phyloP scores from a whole-genome alignment of 2,329 filamentous ascomycete genomes.

The Verticillium nubilum region DNA sequence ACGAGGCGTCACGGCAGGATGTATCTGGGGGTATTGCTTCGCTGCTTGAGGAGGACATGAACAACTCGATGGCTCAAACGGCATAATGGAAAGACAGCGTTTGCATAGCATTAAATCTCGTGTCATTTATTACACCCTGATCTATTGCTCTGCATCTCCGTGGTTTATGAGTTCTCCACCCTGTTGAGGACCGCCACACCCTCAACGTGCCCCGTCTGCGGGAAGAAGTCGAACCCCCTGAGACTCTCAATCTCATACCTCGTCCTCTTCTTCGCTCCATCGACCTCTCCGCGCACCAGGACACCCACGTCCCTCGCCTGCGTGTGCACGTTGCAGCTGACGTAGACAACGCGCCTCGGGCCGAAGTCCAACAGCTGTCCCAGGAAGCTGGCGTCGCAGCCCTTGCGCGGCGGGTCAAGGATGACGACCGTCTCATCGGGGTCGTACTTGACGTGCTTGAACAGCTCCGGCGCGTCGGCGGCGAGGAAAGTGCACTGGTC shows the following conservation, averaged over 20 bases:
- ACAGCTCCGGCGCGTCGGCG: constrained; percentile 79
- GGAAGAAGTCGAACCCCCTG: constrained; percentile 94
- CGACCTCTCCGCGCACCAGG: constrained; percentile 62
- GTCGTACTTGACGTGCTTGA: constrained; percentile 67
- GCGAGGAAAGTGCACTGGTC: constrained; percentile 78
- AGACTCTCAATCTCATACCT: constrained; percentile 86
- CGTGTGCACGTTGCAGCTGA: constrained; percentile 97
- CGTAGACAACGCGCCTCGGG: constrained; percentile 80
- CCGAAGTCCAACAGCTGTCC: constrained; percentile 72
- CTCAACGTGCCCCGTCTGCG: constrained; percentile 71
- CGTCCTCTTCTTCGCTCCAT: constrained; percentile 18
- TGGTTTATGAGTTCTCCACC: constrained; percentile 31
- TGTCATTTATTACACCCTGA: not conserved
- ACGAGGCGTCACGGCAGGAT: not conserved
- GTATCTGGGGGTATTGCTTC: not conserved
- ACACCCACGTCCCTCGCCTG: constrained; percentile 91
- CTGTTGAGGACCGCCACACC: constrained; percentile 61
- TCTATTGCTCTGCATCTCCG: not conserved
- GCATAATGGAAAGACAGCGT: not conserved
- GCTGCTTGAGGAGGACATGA: not conserved
- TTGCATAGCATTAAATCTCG: not conserved
- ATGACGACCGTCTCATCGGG: constrained; percentile 85
- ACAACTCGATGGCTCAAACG: not conserved
- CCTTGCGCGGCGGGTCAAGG: constrained; percentile 93
- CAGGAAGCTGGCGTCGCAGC: constrained; percentile 82